Percentiles rank a stretch among this genome's conserved stretches.
Conservation (phyloP, 2,329 filamentous ascomycete species). For the Phaeosphaeriaceae sp. region DNA sequence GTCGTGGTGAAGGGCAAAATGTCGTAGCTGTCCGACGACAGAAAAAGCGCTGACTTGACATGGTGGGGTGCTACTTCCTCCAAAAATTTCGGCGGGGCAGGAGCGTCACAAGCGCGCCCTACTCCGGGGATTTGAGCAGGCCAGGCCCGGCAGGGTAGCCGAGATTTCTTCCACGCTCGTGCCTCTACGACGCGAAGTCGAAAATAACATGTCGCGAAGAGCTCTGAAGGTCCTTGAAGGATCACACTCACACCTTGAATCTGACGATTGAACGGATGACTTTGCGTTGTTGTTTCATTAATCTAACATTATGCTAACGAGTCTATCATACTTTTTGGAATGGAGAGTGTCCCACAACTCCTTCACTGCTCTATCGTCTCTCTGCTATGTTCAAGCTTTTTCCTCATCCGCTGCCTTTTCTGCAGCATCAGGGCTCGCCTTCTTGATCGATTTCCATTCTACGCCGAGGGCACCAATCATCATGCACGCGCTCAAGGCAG, state of each 20-base stretch:
- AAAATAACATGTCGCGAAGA: no score
- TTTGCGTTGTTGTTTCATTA: background rate
- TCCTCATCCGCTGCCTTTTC: background rate
- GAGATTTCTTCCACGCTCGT: background rate
- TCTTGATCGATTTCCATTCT: constrained; percentile 67
- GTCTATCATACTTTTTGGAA: background rate
- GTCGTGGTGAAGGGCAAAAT: constrained; percentile 12
- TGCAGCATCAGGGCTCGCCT: background rate
- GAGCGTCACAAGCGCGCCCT: background rate
- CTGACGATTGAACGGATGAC: background rate
- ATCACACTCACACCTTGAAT: no score
- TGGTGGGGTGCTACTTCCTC: constrained; percentile 11
- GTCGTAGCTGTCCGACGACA: constrained; percentile 27
- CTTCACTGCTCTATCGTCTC: background rate
- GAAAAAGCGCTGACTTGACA: constrained; percentile 10
- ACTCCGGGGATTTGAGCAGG: background rate
- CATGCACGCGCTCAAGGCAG: constrained; percentile 61
- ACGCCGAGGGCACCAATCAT: constrained; percentile 62
- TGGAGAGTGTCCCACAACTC: background rate
- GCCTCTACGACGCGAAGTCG: no score
- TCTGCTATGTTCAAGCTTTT: background rate
- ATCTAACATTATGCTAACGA: no score
- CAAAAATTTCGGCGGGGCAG: constrained; percentile 24
- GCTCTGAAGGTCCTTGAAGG: no score
- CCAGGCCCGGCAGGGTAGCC: background rate